Evolutionary conservation across 2,329 filamentous ascomycete genomes (phyloP).

Genomic region (Acrocalymma vagum): DNA sequence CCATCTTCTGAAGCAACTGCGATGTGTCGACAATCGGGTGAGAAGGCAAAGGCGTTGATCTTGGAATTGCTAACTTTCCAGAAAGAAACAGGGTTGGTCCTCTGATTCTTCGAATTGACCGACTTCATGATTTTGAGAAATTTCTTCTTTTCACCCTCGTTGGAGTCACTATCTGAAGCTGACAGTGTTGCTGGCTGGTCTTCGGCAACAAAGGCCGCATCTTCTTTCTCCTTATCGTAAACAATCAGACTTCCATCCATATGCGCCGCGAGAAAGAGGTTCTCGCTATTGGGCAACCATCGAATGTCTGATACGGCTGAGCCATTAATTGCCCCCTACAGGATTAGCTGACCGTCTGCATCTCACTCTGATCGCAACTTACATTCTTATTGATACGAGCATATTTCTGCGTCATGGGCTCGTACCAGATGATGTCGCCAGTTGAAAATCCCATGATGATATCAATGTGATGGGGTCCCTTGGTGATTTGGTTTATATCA

Average conservation of each 20-base stretch:
- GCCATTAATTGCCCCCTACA: conserved; percentile 82
- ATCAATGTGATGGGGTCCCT: conserved; percentile 81
- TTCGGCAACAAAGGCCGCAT: conserved; percentile 79
- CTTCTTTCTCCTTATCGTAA: conserved; percentile 97
- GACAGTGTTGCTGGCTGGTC: conserved; percentile 48
- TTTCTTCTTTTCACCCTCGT: conserved; percentile 43
- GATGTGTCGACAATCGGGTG: conserved; percentile 84
- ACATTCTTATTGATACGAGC: conserved; percentile 95
- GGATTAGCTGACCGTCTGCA: conserved; percentile 14
- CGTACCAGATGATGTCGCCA: conserved; percentile 98
- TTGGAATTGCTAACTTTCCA: conserved; percentile 94
- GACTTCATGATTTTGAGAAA: conserved; percentile 83
- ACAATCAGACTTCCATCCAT: conserved; percentile 91
- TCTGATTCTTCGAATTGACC: conserved; percentile 92
- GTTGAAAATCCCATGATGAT: conserved; percentile 96
- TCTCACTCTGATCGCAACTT: conserved; percentile 29
- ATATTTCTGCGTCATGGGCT: conserved; percentile 95
- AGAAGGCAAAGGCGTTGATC: conserved; percentile 92
- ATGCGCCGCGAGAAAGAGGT: conserved; percentile 89
- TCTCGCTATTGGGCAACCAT: conserved; percentile 95
- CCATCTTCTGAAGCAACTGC: conserved; percentile 94
- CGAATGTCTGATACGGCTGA: conserved; percentile 86
- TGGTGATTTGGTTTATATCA: conserved; percentile 87
- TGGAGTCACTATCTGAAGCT: conserved; percentile 31
- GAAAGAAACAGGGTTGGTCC: conserved; percentile 86